Base-by-base conservation (phyloP, 176 grass and related monocot genomes). In the Zizania latifolia region DNA sequence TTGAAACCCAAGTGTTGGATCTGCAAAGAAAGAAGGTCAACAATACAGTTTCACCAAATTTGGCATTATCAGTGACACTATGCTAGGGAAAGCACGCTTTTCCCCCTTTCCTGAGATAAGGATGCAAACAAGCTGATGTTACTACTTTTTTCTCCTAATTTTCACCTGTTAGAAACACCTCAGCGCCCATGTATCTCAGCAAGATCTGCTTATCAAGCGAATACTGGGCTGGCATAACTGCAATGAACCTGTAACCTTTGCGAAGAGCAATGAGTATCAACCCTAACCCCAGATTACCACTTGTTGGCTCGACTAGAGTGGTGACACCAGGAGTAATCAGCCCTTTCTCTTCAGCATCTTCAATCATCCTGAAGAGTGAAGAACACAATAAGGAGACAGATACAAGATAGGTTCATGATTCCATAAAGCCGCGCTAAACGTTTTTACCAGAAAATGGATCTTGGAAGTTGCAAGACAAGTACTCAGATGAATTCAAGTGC, bases 231-330 rank as follows among this genome's bases (percentile, higher is more conserved):
- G 10, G 38, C 38, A 40, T 40, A 45, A 45, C 13, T 5, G 43
- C 40, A 43, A 15, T 15, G 4, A 43, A 11, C 12, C 13, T 43
- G 40, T 11, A 43, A 10, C 12, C 13, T 4, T 15, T 43, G 2
- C 15, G 40, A 43, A 43, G 13, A 15, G 13, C 13, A 43, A 43
- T 13, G 2, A 43, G 15, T 43, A 15, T 13, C 40, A 43, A 43
- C 26, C 88, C 92, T 39, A 95, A 73, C 24, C 88, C 88, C 12
- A 95, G 53, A 74, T 95, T 95, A 36, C 34, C 34, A 6, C 34
- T 6, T 6, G 34, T 6, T 36, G 34, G 34, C 8, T 36, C 34
- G 4, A 36, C 8, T 6, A 36, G 34, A 6, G 2, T 36, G 5
- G 34, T 36, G 8, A 3, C 34, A 36, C 34, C 34, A 2, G 34